phyloP scores from a whole-genome alignment of 2,329 filamentous ascomycete species.

The Aspergillus amoenus region DNA sequence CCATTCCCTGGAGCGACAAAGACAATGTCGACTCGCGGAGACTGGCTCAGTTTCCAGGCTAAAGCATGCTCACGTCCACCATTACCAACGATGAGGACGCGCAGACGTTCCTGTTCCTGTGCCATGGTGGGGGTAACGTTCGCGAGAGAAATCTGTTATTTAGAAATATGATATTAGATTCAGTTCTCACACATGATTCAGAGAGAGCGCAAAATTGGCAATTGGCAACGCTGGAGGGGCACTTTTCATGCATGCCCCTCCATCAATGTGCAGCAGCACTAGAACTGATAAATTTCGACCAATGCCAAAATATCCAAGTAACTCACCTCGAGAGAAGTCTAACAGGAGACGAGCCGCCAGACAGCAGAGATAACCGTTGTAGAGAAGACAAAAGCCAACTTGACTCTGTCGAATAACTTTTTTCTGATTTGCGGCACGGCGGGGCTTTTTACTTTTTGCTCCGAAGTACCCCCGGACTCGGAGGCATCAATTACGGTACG shows the following conservation, averaged over 20 bases:
- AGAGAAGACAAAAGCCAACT: not conserved
- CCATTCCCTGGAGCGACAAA: conserved; percentile 74
- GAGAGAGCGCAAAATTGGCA: not conserved
- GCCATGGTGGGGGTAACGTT: conserved; percentile 32
- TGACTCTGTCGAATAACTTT: conserved; percentile 8
- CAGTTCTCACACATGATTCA: not conserved
- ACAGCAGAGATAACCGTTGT: not conserved
- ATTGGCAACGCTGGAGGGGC: conserved; percentile 7
- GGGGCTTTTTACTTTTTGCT: conserved; percentile 16
- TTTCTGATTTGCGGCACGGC: conserved; percentile 18
- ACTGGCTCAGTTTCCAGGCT: conserved; percentile 90
- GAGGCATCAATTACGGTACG: not conserved
- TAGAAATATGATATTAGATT: not conserved
- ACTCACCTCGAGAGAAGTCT: conserved; percentile 21
- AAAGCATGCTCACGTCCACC: conserved; percentile 93
- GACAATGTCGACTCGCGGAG: conserved; percentile 73
- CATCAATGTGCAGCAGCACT: not conserved
- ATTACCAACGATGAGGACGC: conserved; percentile 85
- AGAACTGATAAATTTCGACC: not conserved
- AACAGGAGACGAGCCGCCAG: conserved; percentile 16
- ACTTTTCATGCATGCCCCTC: conserved; percentile 11
- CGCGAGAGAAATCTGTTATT: conserved; percentile 19
- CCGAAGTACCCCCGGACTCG: conserved; percentile 21
- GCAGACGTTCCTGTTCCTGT: conserved; percentile 53
- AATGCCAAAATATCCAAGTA: not conserved